phyloP scores from a whole-genome alignment of 805 yeast genomes.

The Candida verbasci region DNA sequence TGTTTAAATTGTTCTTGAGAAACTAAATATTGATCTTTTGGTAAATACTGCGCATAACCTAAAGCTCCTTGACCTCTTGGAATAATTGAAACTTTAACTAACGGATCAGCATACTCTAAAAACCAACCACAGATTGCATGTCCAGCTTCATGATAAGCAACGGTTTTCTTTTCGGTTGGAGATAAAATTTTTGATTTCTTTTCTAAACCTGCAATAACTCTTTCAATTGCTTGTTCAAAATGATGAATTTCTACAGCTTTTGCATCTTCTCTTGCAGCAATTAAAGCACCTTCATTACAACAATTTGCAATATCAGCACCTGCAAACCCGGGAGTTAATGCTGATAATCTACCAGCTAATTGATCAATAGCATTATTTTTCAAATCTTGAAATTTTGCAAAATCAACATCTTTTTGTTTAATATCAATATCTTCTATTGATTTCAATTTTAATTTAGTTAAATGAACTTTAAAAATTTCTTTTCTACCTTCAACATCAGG shows the following conservation, averaged over 20 bases:
- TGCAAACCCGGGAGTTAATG: conserved; percentile 90
- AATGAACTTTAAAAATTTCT: conserved; percentile 78
- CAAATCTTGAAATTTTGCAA: conserved; percentile 34
- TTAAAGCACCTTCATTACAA: conserved; percentile 90
- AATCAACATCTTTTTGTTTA: conserved; percentile 33
- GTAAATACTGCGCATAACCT: conserved; percentile 94
- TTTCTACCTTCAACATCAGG: conserved; percentile 90
- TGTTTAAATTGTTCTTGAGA: conserved; percentile 73
- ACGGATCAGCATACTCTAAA: conserved; percentile 81
- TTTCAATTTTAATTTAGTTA: conserved; percentile 52
- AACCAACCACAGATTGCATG: conserved; percentile 97
- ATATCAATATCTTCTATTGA: conserved; percentile 35
- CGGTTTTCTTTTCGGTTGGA: conserved; percentile 76
- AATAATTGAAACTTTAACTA: conserved; percentile 87
- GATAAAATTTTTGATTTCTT: conserved; percentile 75
- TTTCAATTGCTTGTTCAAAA: conserved; percentile 89
- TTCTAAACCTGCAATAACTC: conserved; percentile 93
- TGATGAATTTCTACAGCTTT: conserved; percentile 59
- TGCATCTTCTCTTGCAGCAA: conserved; percentile 80
- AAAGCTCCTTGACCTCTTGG: conserved; percentile 94
- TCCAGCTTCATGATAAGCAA: conserved; percentile 95
- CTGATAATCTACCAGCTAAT: conserved; percentile 79
- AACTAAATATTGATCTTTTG: conserved; percentile 80
- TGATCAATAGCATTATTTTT: conserved; percentile 46
- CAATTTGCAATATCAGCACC: conserved; percentile 97